A percentile compares a stretch with the other conserved stretches of the same genome.
Conservation (phyloP, 306 rosid genomes). For the Calophaca sinica region DNA sequence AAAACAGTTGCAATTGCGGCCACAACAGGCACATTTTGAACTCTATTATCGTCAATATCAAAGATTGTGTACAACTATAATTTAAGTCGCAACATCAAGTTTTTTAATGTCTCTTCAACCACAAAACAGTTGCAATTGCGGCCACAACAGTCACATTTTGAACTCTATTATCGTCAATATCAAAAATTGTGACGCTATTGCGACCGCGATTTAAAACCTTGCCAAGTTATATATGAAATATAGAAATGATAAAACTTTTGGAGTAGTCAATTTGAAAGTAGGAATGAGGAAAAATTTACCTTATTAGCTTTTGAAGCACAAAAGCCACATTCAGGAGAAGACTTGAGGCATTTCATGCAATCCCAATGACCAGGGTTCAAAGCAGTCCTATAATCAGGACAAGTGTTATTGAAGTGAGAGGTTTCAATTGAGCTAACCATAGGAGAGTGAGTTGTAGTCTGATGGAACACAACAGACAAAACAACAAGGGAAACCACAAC, state of each 20-base stretch:
- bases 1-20: too few relatives aligned
- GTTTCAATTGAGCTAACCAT: constrained; percentile 46
- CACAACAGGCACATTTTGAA: too few relatives aligned
- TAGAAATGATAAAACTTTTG: not conserved
- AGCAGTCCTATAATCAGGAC: constrained; percentile 54
- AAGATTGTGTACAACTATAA: too few relatives aligned
- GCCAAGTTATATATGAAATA: too few relatives aligned
- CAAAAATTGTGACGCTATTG: too few relatives aligned
- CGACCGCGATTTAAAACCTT: too few relatives aligned
- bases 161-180: too few relatives aligned
- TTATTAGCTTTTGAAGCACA: constrained; percentile 57
- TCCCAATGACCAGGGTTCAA: constrained; percentile 53
- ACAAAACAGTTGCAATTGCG: too few relatives aligned
- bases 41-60: too few relatives aligned
- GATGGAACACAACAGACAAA: constrained; percentile 59
- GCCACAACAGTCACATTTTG: too few relatives aligned
- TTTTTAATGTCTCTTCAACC: too few relatives aligned
- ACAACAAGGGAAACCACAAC: constrained; percentile 61
- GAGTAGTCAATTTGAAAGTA: not conserved
- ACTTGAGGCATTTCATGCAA: constrained; percentile 63
- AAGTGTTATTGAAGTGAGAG: constrained; percentile 50
- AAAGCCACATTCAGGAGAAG: constrained; percentile 65
- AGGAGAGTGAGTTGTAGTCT: constrained; percentile 63
- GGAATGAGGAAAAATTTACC: constrained; percentile 43
- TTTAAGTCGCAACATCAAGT: too few relatives aligned